Evolutionary conservation across 1,284 basidiomycete species (phyloP), one percentile per base, ranked within the genome.

Genomic region (Apiotrichum sp.): DNA sequence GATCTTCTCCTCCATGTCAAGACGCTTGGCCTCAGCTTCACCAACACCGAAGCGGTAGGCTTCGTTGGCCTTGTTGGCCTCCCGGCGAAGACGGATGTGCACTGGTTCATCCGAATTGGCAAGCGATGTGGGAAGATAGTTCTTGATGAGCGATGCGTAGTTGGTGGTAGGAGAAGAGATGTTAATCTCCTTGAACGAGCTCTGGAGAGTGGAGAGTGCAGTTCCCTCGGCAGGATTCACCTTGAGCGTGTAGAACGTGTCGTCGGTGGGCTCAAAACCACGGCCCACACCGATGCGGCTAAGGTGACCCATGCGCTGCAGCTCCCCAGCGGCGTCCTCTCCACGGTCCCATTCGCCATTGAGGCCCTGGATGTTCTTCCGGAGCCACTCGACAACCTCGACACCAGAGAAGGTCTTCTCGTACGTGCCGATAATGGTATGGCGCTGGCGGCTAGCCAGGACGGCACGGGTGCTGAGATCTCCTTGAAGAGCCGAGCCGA

Each of bases 391-490:
- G 14, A 85, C 85, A 61, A 90, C 83, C 60, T 90, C 88, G 43
- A 88, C 86, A 49, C 88, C 88, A 4, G 83, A 84, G 72, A 92
- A 92, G 58, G 87, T 87, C 63, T 89, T 86, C 44, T 85, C 83
- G 65, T 93, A 93, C 72, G 90, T 88, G 32, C 90, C 90, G n/a
- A 93, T 74, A 29, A 93, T 79, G 1, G 89, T 86, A 76, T 89
- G 85, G 50, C 67, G 62, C 83, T 86, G 57, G 86, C 81, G 36
- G 83, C 78, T 58, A 81, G 83, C 58, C 85, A 80, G 47, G 79
- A 83, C 56, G 85, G 78, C 69, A 39, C 70, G 88, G 83, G 61
- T 41, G 62, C 59, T 31, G 22, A 59, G 50, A 46, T 59, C 57
- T 7, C 55, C 42, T 14, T 52, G 47, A 22, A 47, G 50, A 5